Base-by-base conservation (phyloP, 2,329 filamentous ascomycete species). In the Talaromyces sp. region DNA sequence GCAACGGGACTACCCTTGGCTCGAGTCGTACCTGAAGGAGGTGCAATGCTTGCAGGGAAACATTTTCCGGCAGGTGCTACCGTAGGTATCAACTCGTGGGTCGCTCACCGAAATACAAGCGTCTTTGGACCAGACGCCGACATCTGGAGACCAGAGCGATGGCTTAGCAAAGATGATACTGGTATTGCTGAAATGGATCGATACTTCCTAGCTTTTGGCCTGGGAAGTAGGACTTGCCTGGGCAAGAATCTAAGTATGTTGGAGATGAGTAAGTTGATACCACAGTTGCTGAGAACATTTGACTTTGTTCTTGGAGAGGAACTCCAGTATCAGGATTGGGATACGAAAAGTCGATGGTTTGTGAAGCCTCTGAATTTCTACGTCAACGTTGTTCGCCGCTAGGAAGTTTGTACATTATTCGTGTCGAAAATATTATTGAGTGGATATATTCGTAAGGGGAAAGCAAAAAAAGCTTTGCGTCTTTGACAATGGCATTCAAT, bases 41-140 rank as follows among this genome's bases (percentile, higher is more conserved):
- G 64, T 22, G 47, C 60, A 9, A 54, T 49, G 19, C n/a, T 66
- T 22, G 47, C 47, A 43, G 67, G 67, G 10, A 45, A 45, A n/a
- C 9, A 59, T 8, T 62, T 73, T 10, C 69, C 70, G 1, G 56
- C n/a, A 3, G 69, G 71, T 14, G 72, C 71, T 14, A 68, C 72
- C 9, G 65, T 73, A 10, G 72, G 71, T 11, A 70, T 71, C n/a
- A 73, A 73, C 47, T 67, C 71, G 6, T 73, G 69, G 67, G 70
- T 73, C 11, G 59, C 71, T n/a, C 71, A 73, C 47, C 66, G 69
- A 14, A 63, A 68, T 35, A 56, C 68, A 19, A 47, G 39, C 3
- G 65, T 69, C 33, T 73, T 73, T 56, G 60, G 60, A 13, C 19
- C 58, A 9, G 70, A 73, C 43, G 68, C 68, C 2, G 70, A 73